Percentiles rank a stretch among this genome's conserved stretches.
Conservation (phyloP, 176 grass and related monocot species). For the Puya raimondii region DNA sequence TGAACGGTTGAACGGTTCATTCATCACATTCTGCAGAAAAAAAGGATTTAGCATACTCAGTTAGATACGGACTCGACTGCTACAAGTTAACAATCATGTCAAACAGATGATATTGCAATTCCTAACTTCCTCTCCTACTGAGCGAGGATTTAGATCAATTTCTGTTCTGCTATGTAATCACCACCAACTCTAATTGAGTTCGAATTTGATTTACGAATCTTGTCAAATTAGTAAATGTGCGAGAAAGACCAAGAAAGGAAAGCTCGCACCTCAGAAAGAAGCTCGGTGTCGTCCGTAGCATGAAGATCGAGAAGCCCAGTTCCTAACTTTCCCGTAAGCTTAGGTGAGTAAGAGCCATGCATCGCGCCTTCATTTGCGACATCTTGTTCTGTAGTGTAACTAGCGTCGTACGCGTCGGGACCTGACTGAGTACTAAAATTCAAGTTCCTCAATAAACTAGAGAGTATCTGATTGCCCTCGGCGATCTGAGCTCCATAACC, state of each 20-base stretch:
- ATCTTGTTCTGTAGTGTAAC: constrained; percentile 7
- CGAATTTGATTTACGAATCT: too few relatives aligned
- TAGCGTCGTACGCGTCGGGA: constrained; percentile 11
- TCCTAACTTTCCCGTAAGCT: constrained; percentile 18
- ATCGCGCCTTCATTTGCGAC: not conserved
- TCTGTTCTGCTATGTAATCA: not conserved
- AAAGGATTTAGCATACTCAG: not conserved
- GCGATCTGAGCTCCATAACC: constrained; percentile 26
- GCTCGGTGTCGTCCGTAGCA: constrained; percentile 21
- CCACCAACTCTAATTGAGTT: too few relatives aligned
- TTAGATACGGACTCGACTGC: not conserved
- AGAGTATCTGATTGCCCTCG: constrained; percentile 22
- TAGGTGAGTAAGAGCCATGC: constrained; percentile 18
- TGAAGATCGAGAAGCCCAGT: constrained; percentile 41
- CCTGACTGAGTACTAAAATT: constrained; percentile 20
- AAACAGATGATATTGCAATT: too few relatives aligned
- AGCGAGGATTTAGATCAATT: not conserved
- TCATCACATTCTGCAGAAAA: constrained; percentile 24
- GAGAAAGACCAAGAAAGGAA: not conserved
- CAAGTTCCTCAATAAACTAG: constrained; percentile 13
- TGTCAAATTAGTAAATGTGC: too few relatives aligned
- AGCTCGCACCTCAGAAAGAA: constrained; percentile 36
- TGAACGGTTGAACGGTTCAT: constrained; percentile 25
- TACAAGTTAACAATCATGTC: not conserved
- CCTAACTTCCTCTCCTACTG: too few relatives aligned